Base-by-base conservation (phyloP, 176 grass and related monocot genomes). In the Musa beccarii region DNA sequence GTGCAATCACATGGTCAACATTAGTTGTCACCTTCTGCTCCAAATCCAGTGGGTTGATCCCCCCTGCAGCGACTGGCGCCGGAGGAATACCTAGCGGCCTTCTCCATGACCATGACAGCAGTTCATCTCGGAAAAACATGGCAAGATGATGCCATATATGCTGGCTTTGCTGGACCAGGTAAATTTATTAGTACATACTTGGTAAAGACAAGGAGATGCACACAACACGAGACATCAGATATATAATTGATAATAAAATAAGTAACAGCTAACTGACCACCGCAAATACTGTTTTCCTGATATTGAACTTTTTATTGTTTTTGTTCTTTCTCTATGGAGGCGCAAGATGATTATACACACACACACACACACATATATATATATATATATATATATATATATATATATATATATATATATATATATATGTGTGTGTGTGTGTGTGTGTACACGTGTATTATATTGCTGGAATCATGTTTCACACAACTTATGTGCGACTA, bases 61-160 rank as follows among this genome's bases (percentile, higher is more conserved):
- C 88, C 76, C 86, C 90, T 43, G 84, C 74, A 52, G 84, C 76
- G 8, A 92, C 86, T 8, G 88, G 86, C 16, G 89, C 90, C 53
- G 91, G 84, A 66, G 86, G 96, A 81, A 89, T 95, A 28, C 92
- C 88, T 74, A 89, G 84, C n/a, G 96, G 96, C 79, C 91, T 91
- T 78, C 96, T 86, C 96, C 91, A 94, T 19, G 91, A 99, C 96
- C 96, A 99, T 79, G 96, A 99, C 80, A 99, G 84, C 51, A 99
- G 76, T 71, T 99, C 96, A 53, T 99, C 96, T 55, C 96, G 86
- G 80, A 99, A 99, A 75, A 99, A 99, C 96, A 99, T 99, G 50
- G 96, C 96, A 76, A 99, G 69, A 86, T 99, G 96, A 86, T 99
- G 86, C 96, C 96, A 99, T 83, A 95, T 99, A 54, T 99, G 96